Base-by-base conservation (phyloP, 2,329 filamentous ascomycete species). In the Dothideomycetidae sp. region DNA sequence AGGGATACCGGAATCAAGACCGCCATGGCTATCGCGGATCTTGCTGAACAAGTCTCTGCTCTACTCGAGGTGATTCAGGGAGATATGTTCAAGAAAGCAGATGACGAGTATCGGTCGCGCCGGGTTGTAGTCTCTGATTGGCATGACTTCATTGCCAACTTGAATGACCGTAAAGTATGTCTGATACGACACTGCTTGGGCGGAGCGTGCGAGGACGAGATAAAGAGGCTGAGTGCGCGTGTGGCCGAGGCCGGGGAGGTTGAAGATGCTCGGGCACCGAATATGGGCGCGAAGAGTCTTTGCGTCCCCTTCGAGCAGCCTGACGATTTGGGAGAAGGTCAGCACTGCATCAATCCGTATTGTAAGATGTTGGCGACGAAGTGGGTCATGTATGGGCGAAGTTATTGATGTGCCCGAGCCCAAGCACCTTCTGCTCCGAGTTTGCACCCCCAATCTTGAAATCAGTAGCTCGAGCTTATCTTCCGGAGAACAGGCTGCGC, bases 331-430 rank as follows among this genome's bases (percentile, higher is more conserved):
- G 71, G 80, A 46, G 66, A 74, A 47, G 86, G 82, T 34, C 78
- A 82, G n/a, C 86, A 90, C 62, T 98, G 90, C 57, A 68, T 88
- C 50, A 94, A 82, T 68, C 88, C 88, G 29, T 79, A 88, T 53
- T 94, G 88, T 63, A 66, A 67, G 43, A 68, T 67, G 46, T 63
- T 75, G 35, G 88, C 88, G 12, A 75, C 86, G 67, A 73, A 78
- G 53, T 96, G 83, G 80, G 81, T 82, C 59, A 80, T 94, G 77
- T 96, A 94, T 61, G 88, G 88, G 53, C 51, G 64, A 46, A 66
- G 62, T 42, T 59, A 62, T 43, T 61, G n/a, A n/a, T n/a, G n/a
- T n/a, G n/a, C n/a, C n/a, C n/a, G n/a, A n/a, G n/a, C n/a, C n/a
- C n/a, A n/a, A 58, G 38, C n/a, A n/a, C n/a, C n/a, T n/a, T n/a